Evolutionary conservation across 305 asterid genomes (phyloP).

Genomic region (Solanum hybrid): DNA sequence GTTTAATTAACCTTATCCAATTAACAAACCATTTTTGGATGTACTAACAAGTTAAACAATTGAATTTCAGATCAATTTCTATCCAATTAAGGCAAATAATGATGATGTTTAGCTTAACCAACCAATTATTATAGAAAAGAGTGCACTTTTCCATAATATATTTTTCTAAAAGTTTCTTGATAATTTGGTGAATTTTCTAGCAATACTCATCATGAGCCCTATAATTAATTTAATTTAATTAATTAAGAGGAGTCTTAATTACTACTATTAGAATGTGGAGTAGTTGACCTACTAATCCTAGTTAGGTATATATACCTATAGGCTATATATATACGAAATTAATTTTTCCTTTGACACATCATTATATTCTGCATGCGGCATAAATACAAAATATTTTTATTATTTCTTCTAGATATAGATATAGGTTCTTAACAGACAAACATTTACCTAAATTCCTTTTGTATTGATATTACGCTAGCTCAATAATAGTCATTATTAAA

Average conservation of each 20-base stretch:
- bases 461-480: not conserved
- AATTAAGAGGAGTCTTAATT: not conserved
- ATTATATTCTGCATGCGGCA: constrained; percentile 3
- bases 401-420: constrained; percentile 1
- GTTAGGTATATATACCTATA: not conserved
- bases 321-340: not conserved
- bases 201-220: not conserved
- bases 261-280: constrained; percentile 23
- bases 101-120: not conserved
- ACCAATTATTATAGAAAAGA: not conserved
- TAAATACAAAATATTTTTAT: not conserved
- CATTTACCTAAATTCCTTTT: not conserved
- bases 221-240: not conserved
- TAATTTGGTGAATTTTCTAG: not conserved
- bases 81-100: not conserved
- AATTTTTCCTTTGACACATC: not conserved
- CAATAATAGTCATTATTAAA: not conserved
- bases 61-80: not conserved
- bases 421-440: not conserved
- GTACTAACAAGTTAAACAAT: not conserved
- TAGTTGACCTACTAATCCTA: constrained; percentile 24
- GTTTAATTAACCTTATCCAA: not conserved
- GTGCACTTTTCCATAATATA: not conserved
- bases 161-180: not conserved
- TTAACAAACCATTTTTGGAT: not conserved